Evolutionary conservation across 495 filamentous ascomycete species (phyloP).

Genomic region (Xylaria venustula): DNA sequence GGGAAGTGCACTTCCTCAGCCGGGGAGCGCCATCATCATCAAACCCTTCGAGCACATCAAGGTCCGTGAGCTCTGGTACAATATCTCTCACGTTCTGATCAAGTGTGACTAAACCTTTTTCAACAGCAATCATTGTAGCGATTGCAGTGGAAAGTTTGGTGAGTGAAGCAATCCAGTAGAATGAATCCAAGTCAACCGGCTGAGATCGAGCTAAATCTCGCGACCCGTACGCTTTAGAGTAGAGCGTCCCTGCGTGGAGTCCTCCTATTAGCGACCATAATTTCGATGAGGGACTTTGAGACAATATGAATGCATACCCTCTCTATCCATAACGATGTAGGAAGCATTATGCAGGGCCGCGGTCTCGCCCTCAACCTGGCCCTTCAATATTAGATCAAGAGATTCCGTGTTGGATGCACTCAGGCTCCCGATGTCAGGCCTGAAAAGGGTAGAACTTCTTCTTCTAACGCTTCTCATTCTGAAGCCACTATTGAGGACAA

Average conservation of each 20-base stretch:
- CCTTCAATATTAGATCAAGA: slow-evolving; percentile 7
- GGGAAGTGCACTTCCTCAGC: slow-evolving; percentile 20
- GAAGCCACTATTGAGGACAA: too few relatives aligned
- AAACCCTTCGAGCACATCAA: slow-evolving; percentile 31
- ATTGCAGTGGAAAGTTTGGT: slow-evolving; percentile 35
- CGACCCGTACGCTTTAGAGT: neutral
- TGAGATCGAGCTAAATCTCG: neutral
- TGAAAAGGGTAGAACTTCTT: too few relatives aligned
- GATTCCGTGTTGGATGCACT: slow-evolving; percentile 5
- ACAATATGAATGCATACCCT: neutral
- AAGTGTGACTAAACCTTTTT: slow-evolving; percentile 30
- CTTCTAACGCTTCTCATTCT: too few relatives aligned
- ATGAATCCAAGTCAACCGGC: slow-evolving; percentile 5
- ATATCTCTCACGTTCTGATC: slow-evolving; percentile 27
- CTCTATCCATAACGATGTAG: neutral
- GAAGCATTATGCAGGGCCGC: neutral
- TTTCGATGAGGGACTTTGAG: too few relatives aligned
- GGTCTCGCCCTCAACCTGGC: neutral
- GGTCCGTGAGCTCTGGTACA: slow-evolving; percentile 27
- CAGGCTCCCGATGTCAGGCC: neutral
- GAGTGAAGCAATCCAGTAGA: slow-evolving; percentile 24
- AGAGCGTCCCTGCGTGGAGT: neutral
- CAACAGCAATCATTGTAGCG: slow-evolving; percentile 32
- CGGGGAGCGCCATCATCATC: slow-evolving; percentile 26
- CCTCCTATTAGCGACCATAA: neutral